phyloP scores from a whole-genome alignment of 2,329 filamentous ascomycete species.

The Phaeophleospora eucalypticola region DNA sequence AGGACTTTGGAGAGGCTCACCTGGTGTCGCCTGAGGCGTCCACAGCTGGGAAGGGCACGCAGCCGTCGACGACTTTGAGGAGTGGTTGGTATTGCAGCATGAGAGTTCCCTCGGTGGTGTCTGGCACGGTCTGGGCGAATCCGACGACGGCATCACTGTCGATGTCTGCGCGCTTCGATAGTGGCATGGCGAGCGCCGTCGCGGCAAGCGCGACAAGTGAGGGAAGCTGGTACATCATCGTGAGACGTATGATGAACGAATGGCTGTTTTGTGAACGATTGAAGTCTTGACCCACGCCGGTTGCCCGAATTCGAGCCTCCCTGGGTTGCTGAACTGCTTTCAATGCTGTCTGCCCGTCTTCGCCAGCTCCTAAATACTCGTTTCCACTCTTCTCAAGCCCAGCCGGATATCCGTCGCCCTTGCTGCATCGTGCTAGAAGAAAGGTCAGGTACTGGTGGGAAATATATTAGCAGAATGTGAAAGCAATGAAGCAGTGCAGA shows the following conservation, averaged over 20 bases:
- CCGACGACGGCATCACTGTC: constrained; percentile 48
- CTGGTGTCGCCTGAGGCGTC: constrained; percentile 55
- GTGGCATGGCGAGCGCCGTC: constrained; percentile 10
- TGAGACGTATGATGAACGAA: background rate
- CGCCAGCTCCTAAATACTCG: no score
- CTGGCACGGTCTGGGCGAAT: constrained; percentile 52
- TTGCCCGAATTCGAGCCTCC: no score
- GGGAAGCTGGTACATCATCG: background rate
- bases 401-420: no score
- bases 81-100: constrained; percentile 56
- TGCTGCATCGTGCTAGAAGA: no score
- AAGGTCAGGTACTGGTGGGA: no score
- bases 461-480: no score
- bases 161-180: constrained; percentile 42
- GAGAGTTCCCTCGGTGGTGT: constrained; percentile 43
- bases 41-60: constrained; percentile 60
- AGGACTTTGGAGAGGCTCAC: constrained; percentile 39
- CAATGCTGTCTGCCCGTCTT: no score
- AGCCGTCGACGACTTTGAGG: constrained; percentile 55
- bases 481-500: no score
- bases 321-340: no score
- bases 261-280: no score
- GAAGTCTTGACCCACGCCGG: no score
- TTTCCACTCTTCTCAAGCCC: no score
- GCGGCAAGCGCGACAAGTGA: background rate